These are phyloP conservation scores for Colletotrichum liaoningense DNA, from an alignment of 2,329 filamentous ascomycete species.

Conservation along the genomic window DNA sequence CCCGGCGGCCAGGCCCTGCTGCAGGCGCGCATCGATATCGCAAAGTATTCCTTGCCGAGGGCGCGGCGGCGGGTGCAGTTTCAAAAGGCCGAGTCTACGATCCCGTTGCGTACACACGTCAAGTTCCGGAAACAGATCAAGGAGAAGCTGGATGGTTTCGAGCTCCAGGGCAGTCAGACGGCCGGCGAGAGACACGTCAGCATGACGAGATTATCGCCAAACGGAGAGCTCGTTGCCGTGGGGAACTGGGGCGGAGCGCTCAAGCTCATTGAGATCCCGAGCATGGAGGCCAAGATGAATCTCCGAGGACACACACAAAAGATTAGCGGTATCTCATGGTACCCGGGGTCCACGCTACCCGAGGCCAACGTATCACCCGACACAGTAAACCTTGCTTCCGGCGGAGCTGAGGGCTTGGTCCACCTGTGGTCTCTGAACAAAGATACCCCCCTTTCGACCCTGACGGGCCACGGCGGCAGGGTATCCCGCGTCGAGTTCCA, in stretches of 20 bases:
- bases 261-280: constrained; percentile 86
- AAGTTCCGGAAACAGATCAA: constrained; percentile 92
- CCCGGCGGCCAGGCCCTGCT: constrained; percentile 81
- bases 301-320: constrained; percentile 89
- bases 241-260: constrained; percentile 95
- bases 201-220: constrained; percentile 90
- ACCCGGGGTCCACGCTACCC: constrained; percentile 81
- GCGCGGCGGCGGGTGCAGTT: constrained; percentile 81
- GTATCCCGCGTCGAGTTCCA: constrained; percentile 96
- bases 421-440: constrained; percentile 91
- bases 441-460: constrained; percentile 84
- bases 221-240: constrained; percentile 84
- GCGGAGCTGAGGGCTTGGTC: constrained; percentile 87
- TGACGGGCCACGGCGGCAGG: constrained; percentile 85
- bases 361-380: constrained; percentile 77
- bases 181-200: constrained; percentile 91
- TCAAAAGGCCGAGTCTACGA: constrained; percentile 83
- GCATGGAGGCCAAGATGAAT: constrained; percentile 79
- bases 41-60: constrained; percentile 84
- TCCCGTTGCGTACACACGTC: constrained; percentile 89
- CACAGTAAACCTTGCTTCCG: constrained; percentile 87
- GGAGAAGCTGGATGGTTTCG: constrained; percentile 83
- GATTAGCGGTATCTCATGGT: constrained; percentile 92
- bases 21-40: constrained; percentile 81
- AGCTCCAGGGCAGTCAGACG: constrained; percentile 93